Conservation (phyloP, 2,329 filamentous ascomycete genomes). For the Diplodia intermedia region DNA sequence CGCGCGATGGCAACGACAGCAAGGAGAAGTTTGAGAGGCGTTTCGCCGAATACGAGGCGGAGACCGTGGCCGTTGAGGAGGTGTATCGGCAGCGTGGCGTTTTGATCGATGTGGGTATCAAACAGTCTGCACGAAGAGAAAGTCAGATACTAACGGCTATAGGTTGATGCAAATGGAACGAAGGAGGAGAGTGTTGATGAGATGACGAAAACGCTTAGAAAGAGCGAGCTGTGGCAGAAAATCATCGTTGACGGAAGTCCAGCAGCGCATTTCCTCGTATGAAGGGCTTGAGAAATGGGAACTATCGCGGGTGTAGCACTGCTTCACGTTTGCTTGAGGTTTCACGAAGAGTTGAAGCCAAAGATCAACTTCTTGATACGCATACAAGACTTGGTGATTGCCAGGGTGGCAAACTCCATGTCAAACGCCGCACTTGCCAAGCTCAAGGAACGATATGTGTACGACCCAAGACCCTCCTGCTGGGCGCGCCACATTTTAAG, state of each 20-base stretch:
- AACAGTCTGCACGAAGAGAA: neutral
- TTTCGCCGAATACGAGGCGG: constrained; percentile 4
- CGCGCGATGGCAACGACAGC: constrained; percentile 14
- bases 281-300: neutral
- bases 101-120: constrained; percentile 3
- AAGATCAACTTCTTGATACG: too few relatives aligned
- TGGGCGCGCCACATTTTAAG: too few relatives aligned
- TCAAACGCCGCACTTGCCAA: too few relatives aligned
- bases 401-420: too few relatives aligned
- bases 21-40: constrained; percentile 18
- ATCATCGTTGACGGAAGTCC: neutral
- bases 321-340: too few relatives aligned
- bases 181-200: constrained; percentile 8
- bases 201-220: neutral
- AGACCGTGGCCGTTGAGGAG: constrained; percentile 2
- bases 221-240: neutral
- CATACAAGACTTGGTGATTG: too few relatives aligned
- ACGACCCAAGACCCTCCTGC: too few relatives aligned
- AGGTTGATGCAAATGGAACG: constrained; percentile 15
- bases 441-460: too few relatives aligned
- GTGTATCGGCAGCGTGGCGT: neutral
- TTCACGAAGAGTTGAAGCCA: too few relatives aligned
- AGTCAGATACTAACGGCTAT: neutral
- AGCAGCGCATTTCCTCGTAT: constrained; percentile 1
- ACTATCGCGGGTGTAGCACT: neutral